Conservation (phyloP, 768 basidiomycete species). For the Dentipellis sp. region DNA sequence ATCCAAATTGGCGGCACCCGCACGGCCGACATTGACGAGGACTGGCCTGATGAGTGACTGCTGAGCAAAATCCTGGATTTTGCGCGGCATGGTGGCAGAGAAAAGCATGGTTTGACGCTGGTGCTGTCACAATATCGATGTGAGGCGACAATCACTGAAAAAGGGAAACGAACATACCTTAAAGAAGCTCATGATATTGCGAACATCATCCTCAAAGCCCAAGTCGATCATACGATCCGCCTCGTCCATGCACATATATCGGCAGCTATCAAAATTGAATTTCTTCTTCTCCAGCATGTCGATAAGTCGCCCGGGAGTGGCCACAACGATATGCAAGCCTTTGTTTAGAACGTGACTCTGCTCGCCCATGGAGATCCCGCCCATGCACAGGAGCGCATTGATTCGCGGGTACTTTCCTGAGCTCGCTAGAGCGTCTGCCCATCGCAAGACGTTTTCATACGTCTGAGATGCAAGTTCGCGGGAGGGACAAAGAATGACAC, state of each 20-base stretch:
- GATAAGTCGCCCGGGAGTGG: constrained; percentile 92
- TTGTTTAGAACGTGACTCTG: constrained; percentile 86
- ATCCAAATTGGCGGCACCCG: constrained; percentile 95
- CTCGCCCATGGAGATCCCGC: constrained; percentile 98
- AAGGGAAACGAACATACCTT: constrained; percentile 44
- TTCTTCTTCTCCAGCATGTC: constrained; percentile 97
- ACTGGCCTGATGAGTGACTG: constrained; percentile 93
- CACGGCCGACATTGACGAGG: constrained; percentile 94
- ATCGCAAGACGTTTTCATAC: constrained; percentile 84
- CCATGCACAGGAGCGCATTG: constrained; percentile 88
- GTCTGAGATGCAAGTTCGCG: constrained; percentile 96
- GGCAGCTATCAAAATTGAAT: constrained; percentile 90
- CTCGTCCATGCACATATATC: constrained; percentile 97
- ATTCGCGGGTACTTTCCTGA: constrained; percentile 78
- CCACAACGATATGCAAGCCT: constrained; percentile 92
- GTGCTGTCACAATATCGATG: constrained; percentile 37
- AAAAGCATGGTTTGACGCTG: constrained; percentile 96
- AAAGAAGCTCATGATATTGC: constrained; percentile 99
- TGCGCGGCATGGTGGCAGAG: constrained; percentile 98
- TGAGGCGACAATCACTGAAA: background rate
- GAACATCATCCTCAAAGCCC: constrained; percentile 97
- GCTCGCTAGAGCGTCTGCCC: constrained; percentile 76
- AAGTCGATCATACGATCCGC: constrained; percentile 99
- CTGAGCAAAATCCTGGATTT: constrained; percentile 98
- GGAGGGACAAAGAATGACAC: constrained; percentile 92